Conservation (phyloP, 805 yeast species). For the Phaffomyces opuntiae region DNA sequence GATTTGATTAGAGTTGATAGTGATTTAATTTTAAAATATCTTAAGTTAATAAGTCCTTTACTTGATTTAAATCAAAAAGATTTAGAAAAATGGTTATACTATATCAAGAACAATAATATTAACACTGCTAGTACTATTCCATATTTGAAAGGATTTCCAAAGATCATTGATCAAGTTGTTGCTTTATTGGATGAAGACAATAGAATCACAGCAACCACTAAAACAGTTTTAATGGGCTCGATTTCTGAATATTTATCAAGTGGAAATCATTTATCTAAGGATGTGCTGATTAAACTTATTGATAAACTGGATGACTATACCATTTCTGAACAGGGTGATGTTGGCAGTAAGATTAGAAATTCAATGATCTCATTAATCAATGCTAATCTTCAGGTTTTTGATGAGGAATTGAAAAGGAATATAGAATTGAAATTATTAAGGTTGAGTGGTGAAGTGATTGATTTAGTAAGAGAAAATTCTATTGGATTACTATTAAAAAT, state of each 20-base stretch:
- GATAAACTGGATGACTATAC: slow-evolving; percentile 68
- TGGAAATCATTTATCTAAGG: not conserved
- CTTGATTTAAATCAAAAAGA: slow-evolving; percentile 3
- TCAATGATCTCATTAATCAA: slow-evolving; percentile 39
- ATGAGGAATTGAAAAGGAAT: slow-evolving; percentile 3
- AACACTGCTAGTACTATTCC: slow-evolving; percentile 33
- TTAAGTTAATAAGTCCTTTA: slow-evolving; percentile 11
- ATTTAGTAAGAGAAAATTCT: slow-evolving; percentile 40
- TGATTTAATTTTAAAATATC: slow-evolving; percentile 4
- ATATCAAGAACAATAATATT: slow-evolving; percentile 32
- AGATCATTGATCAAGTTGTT: slow-evolving; percentile 7
- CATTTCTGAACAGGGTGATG: slow-evolving; percentile 78
- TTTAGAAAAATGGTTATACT: slow-evolving; percentile 28
- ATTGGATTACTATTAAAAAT: slow-evolving; percentile 26
- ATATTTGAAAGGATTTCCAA: slow-evolving; percentile 10
- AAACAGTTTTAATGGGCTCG: slow-evolving; percentile 12
- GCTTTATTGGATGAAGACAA: slow-evolving; percentile 14
- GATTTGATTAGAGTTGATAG: slow-evolving; percentile 16
- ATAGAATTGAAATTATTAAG: slow-evolving; percentile 39
- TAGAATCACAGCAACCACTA: slow-evolving; percentile 17
- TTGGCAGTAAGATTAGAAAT: slow-evolving; percentile 69
- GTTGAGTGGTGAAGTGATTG: slow-evolving; percentile 58
- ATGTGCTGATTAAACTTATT: slow-evolving; percentile 11
- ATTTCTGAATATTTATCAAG: slow-evolving; percentile 9
- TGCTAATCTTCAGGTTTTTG: slow-evolving; percentile 19